These are phyloP conservation scores for Diplodia seriata DNA, from an alignment of 2,329 filamentous ascomycete genomes.

Conservation along the genomic window DNA sequence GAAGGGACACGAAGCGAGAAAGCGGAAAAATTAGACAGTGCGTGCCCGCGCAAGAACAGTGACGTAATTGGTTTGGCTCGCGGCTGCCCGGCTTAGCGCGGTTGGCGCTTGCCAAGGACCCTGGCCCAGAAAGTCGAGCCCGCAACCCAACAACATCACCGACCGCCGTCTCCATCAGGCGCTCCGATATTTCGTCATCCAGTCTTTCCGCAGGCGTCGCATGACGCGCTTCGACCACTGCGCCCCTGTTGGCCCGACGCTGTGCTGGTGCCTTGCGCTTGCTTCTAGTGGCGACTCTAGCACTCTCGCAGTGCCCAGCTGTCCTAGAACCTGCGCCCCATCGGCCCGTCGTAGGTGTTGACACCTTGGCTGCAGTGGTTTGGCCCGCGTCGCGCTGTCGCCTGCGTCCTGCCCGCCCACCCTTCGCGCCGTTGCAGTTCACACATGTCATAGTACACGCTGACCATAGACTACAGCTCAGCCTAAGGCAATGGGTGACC, in stretches of 20 bases:
- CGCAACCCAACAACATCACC: no score
- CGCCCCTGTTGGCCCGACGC: neutral
- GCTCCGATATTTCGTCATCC: neutral
- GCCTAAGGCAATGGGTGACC: neutral
- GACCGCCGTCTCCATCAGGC: no score
- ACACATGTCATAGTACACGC: neutral
- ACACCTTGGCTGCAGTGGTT: neutral
- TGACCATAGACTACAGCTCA: neutral
- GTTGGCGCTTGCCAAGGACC: no score
- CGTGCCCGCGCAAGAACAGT: no score
- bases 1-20: no score
- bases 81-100: no score
- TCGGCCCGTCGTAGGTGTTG: neutral
- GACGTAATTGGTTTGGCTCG: no score
- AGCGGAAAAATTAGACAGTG: no score
- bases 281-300: neutral
- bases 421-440: neutral
- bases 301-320: neutral
- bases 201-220: neutral
- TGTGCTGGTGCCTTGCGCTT: slow-evolving; percentile 3
- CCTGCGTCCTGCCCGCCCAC: neutral
- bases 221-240: neutral
- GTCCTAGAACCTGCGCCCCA: neutral
- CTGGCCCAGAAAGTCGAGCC: no score
- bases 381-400: neutral